Percentiles rank a stretch among this genome's conserved stretches.
phyloP scores from a whole-genome alignment of 306 rosid genomes.

The Cercis canadensis region DNA sequence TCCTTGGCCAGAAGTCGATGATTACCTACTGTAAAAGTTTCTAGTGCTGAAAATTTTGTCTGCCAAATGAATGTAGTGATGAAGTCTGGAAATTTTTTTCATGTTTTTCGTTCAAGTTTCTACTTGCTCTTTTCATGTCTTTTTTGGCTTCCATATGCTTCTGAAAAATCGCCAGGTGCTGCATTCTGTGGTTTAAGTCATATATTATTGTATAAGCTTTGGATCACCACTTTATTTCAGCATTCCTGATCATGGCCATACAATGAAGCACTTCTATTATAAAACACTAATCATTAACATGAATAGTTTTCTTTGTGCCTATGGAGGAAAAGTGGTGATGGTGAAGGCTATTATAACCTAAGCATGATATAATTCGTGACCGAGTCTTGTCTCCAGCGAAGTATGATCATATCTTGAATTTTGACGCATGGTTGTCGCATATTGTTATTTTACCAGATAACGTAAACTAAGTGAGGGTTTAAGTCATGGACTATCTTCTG shows the following conservation, averaged over 20 bases:
- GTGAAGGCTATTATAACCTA: neutral
- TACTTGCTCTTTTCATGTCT: neutral
- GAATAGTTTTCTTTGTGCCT: neutral
- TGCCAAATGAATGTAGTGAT: constrained; percentile 23
- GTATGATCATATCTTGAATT: no score
- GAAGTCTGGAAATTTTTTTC: constrained; percentile 10
- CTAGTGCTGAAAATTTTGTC: constrained; percentile 1
- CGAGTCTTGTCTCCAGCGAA: no score
- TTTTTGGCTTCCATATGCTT: no score
- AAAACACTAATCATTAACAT: no score
- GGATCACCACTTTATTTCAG: no score
- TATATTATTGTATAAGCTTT: neutral
- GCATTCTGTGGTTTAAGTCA: neutral
- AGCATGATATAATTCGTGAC: no score
- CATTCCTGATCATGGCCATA: no score
- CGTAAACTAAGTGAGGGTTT: neutral
- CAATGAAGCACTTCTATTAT: no score
- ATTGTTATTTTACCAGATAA: neutral
- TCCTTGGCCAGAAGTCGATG: constrained; percentile 1
- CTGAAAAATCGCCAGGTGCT: no score
- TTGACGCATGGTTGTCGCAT: no score
- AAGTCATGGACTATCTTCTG: neutral
- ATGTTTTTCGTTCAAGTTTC: neutral
- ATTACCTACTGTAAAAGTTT: constrained; percentile 37
- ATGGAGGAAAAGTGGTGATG: neutral